Percentiles rank a stretch among this genome's conserved stretches.
These are phyloP conservation scores for Fusarium sp. DNA, from an alignment of 2,329 filamentous ascomycete genomes.

Conservation along the genomic window DNA sequence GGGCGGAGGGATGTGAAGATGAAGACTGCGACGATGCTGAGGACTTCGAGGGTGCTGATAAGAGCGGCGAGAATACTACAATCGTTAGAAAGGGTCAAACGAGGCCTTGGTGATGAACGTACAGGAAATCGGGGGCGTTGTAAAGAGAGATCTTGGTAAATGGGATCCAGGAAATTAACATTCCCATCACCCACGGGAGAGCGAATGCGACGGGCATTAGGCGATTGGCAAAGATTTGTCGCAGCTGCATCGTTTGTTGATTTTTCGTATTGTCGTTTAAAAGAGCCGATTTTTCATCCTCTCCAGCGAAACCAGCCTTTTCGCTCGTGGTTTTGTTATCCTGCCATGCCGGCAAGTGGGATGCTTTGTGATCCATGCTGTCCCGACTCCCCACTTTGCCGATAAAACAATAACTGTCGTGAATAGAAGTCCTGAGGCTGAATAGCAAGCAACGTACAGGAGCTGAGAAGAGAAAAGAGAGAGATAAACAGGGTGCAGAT, in stretches of 20 bases:
- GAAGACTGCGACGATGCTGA: constrained; percentile 28
- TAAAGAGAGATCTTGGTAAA: constrained; percentile 21
- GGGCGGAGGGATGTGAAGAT: constrained; percentile 18
- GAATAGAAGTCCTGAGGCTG: neutral
- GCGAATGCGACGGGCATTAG: constrained; percentile 23
- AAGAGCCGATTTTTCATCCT: neutral
- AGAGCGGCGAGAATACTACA: constrained; percentile 13
- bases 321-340: neutral
- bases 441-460: neutral
- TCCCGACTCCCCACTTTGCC: constrained; percentile 8
- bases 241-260: neutral
- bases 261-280: neutral
- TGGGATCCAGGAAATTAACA: constrained; percentile 32
- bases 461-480: neutral
- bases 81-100: neutral
- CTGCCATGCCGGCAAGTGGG: constrained; percentile 24
- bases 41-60: constrained; percentile 28
- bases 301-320: neutral
- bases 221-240: constrained; percentile 1
- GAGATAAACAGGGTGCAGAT: constrained; percentile 1
- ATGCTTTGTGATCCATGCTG: constrained; percentile 10
- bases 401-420: neutral
- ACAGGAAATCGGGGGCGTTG: constrained; percentile 27
- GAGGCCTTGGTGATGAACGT: neutral
- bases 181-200: constrained; percentile 22